phyloP scores from a whole-genome alignment of 305 asterid species.

The Euphrasia arctica region DNA sequence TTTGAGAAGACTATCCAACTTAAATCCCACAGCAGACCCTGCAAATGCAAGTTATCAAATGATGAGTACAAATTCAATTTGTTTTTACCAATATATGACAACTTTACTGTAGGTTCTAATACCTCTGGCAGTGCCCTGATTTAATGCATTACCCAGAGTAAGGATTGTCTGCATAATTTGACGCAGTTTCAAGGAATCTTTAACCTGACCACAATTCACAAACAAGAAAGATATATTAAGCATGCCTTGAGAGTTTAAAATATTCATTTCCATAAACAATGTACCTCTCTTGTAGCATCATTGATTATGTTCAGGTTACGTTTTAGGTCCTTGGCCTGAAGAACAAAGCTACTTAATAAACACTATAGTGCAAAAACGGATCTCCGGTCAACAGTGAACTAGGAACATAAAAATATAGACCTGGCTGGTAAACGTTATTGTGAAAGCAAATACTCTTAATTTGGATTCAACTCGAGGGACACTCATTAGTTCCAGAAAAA shows the following conservation, averaged over 20 bases:
- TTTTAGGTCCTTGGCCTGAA: slow-evolving; percentile 84
- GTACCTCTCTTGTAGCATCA: slow-evolving; percentile 90
- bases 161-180: slow-evolving; percentile 98
- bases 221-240: slow-evolving; percentile 26
- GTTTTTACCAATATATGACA: slow-evolving; percentile 18
- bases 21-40: slow-evolving; percentile 99
- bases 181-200: slow-evolving; percentile 79
- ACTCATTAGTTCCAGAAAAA: slow-evolving; percentile 95
- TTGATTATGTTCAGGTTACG: slow-evolving; percentile 70
- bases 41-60: slow-evolving; percentile 32
- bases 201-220: slow-evolving; percentile 55
- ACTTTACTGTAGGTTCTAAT: slow-evolving; percentile 26
- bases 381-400: slow-evolving; percentile 20
- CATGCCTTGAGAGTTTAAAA: slow-evolving; percentile 22
- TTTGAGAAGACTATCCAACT: slow-evolving; percentile 97
- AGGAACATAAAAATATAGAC: slow-evolving; percentile 38
- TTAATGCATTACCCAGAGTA: slow-evolving; percentile 94
- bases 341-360: slow-evolving; percentile 29
- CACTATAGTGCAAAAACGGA: slow-evolving; percentile 24
- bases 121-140: slow-evolving; percentile 99
- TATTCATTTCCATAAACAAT: slow-evolving; percentile 21
- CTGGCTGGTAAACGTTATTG: slow-evolving; percentile 88
- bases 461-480: slow-evolving; percentile 99
- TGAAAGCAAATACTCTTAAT: slow-evolving; percentile 93
- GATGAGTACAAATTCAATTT: slow-evolving; percentile 16